These are phyloP conservation scores for Yamadazyma pseudoaaseri DNA, from an alignment of 1,139 yeast genomes.

Conservation along the genomic window DNA sequence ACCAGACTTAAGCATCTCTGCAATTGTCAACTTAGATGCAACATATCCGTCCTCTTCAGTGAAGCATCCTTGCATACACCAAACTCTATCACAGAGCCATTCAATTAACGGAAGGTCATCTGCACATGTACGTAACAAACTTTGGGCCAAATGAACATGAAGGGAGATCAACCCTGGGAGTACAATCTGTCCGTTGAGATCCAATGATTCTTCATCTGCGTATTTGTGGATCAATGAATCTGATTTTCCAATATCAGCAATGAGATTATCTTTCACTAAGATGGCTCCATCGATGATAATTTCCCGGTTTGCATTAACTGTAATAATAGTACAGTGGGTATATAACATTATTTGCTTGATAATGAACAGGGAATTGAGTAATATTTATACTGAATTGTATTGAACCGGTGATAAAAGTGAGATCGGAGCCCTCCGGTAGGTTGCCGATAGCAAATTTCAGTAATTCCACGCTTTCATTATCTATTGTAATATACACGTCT, in stretches of 20 bases:
- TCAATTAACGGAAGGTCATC: slow-evolving; percentile 21
- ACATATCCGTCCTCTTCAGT: slow-evolving; percentile 22
- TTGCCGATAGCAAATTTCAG: no score
- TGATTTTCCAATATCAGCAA: slow-evolving; percentile 10
- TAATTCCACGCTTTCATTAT: no score
- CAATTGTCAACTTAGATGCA: slow-evolving; percentile 20
- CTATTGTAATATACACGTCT: no score
- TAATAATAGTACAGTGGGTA: slow-evolving; percentile 9
- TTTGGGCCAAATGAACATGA: slow-evolving; percentile 14
- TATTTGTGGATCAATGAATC: slow-evolving; percentile 6
- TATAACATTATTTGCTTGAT: slow-evolving; percentile 9
- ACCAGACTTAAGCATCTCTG: slow-evolving; percentile 23
- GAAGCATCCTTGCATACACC: slow-evolving; percentile 23
- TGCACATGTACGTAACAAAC: slow-evolving; percentile 19
- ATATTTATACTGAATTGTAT: no score
- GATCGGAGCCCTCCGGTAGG: no score
- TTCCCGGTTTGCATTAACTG: slow-evolving; percentile 10
- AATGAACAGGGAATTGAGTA: not conserved
- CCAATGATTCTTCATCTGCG: slow-evolving; percentile 6
- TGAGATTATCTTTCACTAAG: slow-evolving; percentile 6
- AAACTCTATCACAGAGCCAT: slow-evolving; percentile 22
- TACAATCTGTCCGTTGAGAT: slow-evolving; percentile 10
- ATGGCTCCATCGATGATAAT: slow-evolving; percentile 10
- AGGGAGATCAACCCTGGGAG: slow-evolving; percentile 12
- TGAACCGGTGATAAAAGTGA: not conserved